Conservation (phyloP, 345 rosid species). For the Populus pruinosa region DNA sequence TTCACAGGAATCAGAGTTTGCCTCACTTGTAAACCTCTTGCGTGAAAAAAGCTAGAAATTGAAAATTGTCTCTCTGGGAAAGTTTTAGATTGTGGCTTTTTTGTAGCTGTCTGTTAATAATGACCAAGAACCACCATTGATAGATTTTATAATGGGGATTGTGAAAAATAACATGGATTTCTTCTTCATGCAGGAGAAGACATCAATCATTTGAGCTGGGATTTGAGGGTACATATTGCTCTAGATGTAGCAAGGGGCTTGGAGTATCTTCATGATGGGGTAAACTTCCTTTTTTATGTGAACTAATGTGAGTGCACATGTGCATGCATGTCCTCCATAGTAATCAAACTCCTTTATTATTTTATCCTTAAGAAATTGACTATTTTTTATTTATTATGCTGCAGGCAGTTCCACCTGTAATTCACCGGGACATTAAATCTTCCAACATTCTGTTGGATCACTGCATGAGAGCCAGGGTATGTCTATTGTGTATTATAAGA, state of each 20-base stretch:
- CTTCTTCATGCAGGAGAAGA: conserved; percentile 50
- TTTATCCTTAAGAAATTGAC: background rate
- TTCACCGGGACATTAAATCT: conserved; percentile 93
- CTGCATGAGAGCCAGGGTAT: conserved; percentile 94
- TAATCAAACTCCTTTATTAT: background rate
- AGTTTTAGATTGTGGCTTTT: background rate
- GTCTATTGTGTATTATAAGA: background rate
- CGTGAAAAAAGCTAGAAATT: background rate
- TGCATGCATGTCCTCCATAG: background rate
- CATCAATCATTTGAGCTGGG: conserved; percentile 67
- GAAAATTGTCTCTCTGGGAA: background rate
- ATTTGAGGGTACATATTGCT: conserved; percentile 76
- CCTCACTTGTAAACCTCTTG: conserved; percentile 8
- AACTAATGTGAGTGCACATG: background rate
- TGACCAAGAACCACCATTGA: background rate
- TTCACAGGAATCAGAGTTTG: background rate
- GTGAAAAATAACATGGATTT: conserved; percentile 5
- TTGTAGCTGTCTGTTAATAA: background rate
- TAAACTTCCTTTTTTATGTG: conserved; percentile 23
- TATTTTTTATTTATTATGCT: background rate
- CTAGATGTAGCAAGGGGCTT: conserved; percentile 91
- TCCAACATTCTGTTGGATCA: conserved; percentile 94
- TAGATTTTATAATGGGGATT: background rate
- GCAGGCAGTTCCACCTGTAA: conserved; percentile 98
- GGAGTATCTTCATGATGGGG: conserved; percentile 99